Evolutionary conservation across 345 rosid species (phyloP).

Genomic region (Anastatica hierochuntica): DNA sequence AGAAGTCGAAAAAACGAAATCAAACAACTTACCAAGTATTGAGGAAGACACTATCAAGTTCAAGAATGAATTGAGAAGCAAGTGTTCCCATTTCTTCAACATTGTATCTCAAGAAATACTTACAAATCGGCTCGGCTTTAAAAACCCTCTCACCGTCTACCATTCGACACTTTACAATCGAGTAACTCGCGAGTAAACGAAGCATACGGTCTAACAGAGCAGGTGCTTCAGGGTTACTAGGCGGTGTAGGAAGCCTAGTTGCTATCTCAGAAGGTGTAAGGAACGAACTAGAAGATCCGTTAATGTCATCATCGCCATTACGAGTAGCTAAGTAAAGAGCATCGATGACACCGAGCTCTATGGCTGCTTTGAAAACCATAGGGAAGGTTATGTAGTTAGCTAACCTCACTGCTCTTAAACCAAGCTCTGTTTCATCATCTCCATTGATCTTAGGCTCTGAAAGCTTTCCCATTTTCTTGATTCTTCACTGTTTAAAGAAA

Average conservation of each 20-base stretch:
- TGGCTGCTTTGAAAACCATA: constrained; percentile 24
- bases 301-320: not conserved
- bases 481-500: too few species aligned
- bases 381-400: constrained; percentile 14
- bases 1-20: not conserved
- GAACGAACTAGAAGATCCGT: constrained; percentile 1
- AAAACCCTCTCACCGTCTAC: constrained; percentile 6
- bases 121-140: constrained; percentile 11
- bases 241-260: not conserved
- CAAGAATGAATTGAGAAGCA: constrained; percentile 13
- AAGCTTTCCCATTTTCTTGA: not conserved
- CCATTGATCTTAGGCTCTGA: not conserved
- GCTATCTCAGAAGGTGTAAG: constrained; percentile 15
- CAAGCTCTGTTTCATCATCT: constrained; percentile 7
- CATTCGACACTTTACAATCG: constrained; percentile 10
- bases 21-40: constrained; percentile 6
- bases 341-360: constrained; percentile 22
- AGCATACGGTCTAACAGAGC: constrained; percentile 21
- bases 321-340: constrained; percentile 6
- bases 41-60: constrained; percentile 14
- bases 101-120: constrained; percentile 11
- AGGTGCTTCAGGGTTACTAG: constrained; percentile 21
- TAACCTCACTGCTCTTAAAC: constrained; percentile 14
- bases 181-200: constrained; percentile 16
- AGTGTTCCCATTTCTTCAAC: constrained; percentile 12